Conservation (phyloP, 176 grass and related monocot genomes). For the Phoenix dactylifera region DNA sequence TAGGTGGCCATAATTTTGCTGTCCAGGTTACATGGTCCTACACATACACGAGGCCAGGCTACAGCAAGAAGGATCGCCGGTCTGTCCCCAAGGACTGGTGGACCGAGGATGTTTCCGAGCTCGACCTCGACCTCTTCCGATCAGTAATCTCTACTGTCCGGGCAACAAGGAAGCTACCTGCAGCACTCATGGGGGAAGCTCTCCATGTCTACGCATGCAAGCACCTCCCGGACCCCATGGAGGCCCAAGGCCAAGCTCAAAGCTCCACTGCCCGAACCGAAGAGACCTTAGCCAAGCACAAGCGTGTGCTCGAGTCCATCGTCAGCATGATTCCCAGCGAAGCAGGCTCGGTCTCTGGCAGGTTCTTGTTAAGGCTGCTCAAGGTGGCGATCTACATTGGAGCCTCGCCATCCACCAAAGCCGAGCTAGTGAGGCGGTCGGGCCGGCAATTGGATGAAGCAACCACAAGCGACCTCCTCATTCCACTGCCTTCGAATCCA, state of each 20-base stretch:
- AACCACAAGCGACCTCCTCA: slow-evolving; percentile 45
- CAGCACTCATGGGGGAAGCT: slow-evolving; percentile 81
- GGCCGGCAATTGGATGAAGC: slow-evolving; percentile 65
- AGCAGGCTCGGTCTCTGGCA: slow-evolving; percentile 49
- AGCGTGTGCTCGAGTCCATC: slow-evolving; percentile 74
- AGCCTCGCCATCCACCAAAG: slow-evolving; percentile 68
- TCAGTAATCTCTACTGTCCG: slow-evolving; percentile 69
- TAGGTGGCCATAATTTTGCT: background rate
- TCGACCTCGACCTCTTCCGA: slow-evolving; percentile 85
- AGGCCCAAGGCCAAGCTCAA: slow-evolving; percentile 14
- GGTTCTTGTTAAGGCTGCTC: slow-evolving; percentile 67
- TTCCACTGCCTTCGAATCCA: slow-evolving; percentile 41
- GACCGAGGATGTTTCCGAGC: slow-evolving; percentile 90
- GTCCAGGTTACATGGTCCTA: slow-evolving; percentile 82
- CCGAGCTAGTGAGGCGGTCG: slow-evolving; percentile 62
- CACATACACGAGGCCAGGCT: slow-evolving; percentile 74
- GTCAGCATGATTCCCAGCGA: slow-evolving; percentile 71
- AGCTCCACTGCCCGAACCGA: slow-evolving; percentile 27
- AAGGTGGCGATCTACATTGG: slow-evolving; percentile 56
- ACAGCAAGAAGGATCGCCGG: slow-evolving; percentile 31
- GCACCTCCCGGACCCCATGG: slow-evolving; percentile 56
- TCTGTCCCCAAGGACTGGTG: slow-evolving; percentile 91
- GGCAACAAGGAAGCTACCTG: slow-evolving; percentile 42
- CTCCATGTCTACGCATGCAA: slow-evolving; percentile 89
- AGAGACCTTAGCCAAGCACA: slow-evolving; percentile 43